phyloP scores from a whole-genome alignment of 1,284 basidiomycete genomes.

The Cutaneotrichosporon mucoides region DNA sequence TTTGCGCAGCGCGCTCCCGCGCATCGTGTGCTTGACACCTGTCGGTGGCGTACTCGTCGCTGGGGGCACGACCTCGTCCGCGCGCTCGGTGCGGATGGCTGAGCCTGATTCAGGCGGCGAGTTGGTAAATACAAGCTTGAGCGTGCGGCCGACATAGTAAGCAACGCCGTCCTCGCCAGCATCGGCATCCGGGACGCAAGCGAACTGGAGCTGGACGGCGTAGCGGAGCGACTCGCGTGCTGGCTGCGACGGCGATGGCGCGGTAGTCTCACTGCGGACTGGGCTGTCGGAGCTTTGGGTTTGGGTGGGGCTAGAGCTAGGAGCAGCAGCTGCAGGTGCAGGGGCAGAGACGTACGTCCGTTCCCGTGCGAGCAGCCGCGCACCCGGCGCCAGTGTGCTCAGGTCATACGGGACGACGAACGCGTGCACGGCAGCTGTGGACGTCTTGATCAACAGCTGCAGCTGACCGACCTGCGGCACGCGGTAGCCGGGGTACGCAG shows the following conservation, averaged over 20 bases:
- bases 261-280: too few species aligned
- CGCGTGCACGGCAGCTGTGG: slow-evolving; percentile 50
- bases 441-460: slow-evolving; percentile 54
- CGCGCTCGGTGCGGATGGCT: slow-evolving; percentile 32
- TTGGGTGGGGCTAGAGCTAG: slow-evolving; percentile 28
- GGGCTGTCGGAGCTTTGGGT: background rate
- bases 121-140: slow-evolving; percentile 43
- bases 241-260: background rate
- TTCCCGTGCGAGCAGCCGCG: slow-evolving; percentile 42
- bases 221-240: slow-evolving; percentile 39
- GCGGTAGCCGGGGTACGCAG: slow-evolving; percentile 52
- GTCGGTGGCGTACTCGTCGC: slow-evolving; percentile 2
- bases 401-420: slow-evolving; percentile 56
- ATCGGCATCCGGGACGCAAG: slow-evolving; percentile 21
- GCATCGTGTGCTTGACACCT: background rate
- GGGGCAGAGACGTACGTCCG: slow-evolving; percentile 30
- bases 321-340: slow-evolving; percentile 21
- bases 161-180: slow-evolving; percentile 3
- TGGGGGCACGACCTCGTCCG: slow-evolving; percentile 40
- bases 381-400: slow-evolving; percentile 39
- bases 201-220: slow-evolving; percentile 51
- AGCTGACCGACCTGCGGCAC: slow-evolving; percentile 53
- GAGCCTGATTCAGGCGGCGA: slow-evolving; percentile 25
- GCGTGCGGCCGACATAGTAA: slow-evolving; percentile 40
- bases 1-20: background rate